Evolutionary conservation across 2,329 filamentous ascomycete species (phyloP).

Genomic region (Fusarium verticillioides): DNA sequence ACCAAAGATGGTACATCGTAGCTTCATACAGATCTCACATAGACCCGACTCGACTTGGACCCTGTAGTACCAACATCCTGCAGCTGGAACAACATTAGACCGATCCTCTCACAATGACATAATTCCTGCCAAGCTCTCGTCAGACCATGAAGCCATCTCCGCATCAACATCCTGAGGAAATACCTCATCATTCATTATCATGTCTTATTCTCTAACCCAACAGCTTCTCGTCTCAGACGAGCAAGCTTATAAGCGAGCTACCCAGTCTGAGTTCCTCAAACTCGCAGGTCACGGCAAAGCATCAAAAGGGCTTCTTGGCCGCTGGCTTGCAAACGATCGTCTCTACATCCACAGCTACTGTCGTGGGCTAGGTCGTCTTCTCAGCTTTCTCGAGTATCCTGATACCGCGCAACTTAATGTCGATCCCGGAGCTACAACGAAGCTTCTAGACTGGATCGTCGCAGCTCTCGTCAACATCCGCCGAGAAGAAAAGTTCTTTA

Average conservation of each 20-base stretch:
- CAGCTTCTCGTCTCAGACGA: slow-evolving; percentile 64
- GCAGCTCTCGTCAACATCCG: slow-evolving; percentile 74
- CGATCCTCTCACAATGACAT: slow-evolving; percentile 34
- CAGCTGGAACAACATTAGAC: slow-evolving; percentile 38
- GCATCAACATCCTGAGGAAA: not conserved
- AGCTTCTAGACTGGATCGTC: slow-evolving; percentile 70
- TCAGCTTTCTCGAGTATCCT: slow-evolving; percentile 70
- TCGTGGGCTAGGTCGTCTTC: slow-evolving; percentile 71
- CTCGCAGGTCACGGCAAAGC: slow-evolving; percentile 72
- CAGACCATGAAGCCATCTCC: slow-evolving; percentile 31
- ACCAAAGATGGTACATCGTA: not conserved
- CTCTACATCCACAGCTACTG: slow-evolving; percentile 78
- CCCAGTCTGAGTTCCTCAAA: slow-evolving; percentile 73
- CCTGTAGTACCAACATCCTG: not conserved
- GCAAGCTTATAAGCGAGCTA: slow-evolving; percentile 64
- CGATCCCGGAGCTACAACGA: slow-evolving; percentile 57
- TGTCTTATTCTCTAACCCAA: slow-evolving; percentile 60
- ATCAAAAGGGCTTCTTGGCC: slow-evolving; percentile 64
- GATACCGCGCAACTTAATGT: slow-evolving; percentile 25
- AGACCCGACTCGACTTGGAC: not conserved
- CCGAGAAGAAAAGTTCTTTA: slow-evolving; percentile 74
- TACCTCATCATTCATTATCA: not conserved
- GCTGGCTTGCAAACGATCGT: slow-evolving; percentile 78
- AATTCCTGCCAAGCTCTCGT: slow-evolving; percentile 23
- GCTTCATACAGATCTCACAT: not conserved